Base-by-base conservation (phyloP, 1,284 basidiomycete species). In the Cryptococcus sp. region DNA sequence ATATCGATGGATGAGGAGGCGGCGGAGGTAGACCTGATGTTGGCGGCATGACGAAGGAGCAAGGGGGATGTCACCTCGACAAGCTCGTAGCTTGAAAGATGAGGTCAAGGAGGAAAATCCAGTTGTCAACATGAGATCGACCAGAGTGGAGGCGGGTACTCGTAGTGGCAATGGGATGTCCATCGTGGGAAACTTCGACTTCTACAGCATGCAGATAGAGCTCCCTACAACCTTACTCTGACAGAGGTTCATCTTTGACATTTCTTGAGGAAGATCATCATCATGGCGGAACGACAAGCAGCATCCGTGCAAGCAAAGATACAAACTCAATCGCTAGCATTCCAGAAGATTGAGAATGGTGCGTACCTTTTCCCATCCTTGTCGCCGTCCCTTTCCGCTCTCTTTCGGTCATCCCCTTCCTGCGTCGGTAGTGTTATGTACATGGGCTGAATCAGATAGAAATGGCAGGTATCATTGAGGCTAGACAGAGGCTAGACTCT, bases 401-500 rank as follows among this genome's bases (percentile, higher is more conserved):
- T 31, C 28, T n/a, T n/a, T n/a, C n/a, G n/a, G n/a, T n/a, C n/a
- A n/a, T n/a, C n/a, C n/a, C n/a, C n/a, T n/a, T n/a, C n/a, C n/a
- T n/a, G n/a, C n/a, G n/a, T n/a, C n/a, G n/a, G n/a, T n/a, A n/a
- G n/a, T n/a, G n/a, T n/a, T n/a, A n/a, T n/a, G 28, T 14, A 31
- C 14, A 7, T 31, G 28, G 14, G 14, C 28, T 31, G n/a, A 31
- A 31, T 31, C 9, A 16, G 16, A 32, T 57, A 78, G 87, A 92
- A 56, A 76, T 90, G 43, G 77, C 82, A 1, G 76, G 75, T 45
- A 77, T 80, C 4, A 83, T 95, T 35, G 87, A 89, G 57, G 84
- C 83, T 14, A 78, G 86, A 39, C 88, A 93, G 63, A 78, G 82
- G 45, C 78, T 95, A 19, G 91, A 92, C 57, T 83, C 90, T 0